Evolutionary conservation across 441 rosid species (phyloP), one percentile per base, ranked within the genome.

Genomic region (Adansonia rubrostipa): DNA sequence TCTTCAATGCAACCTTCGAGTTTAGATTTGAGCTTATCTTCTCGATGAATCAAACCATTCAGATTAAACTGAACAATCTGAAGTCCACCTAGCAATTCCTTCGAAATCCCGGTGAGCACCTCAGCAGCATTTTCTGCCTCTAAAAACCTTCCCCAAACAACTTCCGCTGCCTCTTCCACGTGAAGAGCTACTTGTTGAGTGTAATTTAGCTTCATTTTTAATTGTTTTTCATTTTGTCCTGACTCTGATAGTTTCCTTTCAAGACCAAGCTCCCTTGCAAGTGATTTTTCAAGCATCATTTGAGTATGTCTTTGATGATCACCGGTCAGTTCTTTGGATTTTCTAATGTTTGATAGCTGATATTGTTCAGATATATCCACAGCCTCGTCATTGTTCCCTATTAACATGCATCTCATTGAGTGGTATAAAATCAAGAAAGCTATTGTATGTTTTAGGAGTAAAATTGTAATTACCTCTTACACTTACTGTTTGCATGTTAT

Each of bases 161-260:
- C 93, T 87, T 92, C 97, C 15, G 95, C 91, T 0, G 97, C 98
- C 89, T 94, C 99, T 86, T 96, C 98, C 95, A 96, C 93, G 83
- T 88, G 90, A 56, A 90, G 84, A 81, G 93, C 81, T 17, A 94
- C 93, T 83, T 90, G 94, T 72, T 88, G 95, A 0, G 93, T 93
- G 73, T 79, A 83, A 66, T 88, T 93, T 33, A 96, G 88, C 91
- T 93, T 94, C 69, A 89, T 65, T 81, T 92, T 89, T 85, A 96
- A 80, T 78, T 92, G 93, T 75, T 92, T 93, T 85, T 96, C 96
- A 33, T 83, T 90, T 84, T 85, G 91, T 79, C 83, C 84, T 1
- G 86, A 82, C 22, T 86, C 89, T 62, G 84, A 80, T 75, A 92
- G 62, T 80, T 91, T 89, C 88, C 89, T 93, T 89, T 92, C 93